Conservation (phyloP, 176 grass and related monocot species). For the Typha latifolia region DNA sequence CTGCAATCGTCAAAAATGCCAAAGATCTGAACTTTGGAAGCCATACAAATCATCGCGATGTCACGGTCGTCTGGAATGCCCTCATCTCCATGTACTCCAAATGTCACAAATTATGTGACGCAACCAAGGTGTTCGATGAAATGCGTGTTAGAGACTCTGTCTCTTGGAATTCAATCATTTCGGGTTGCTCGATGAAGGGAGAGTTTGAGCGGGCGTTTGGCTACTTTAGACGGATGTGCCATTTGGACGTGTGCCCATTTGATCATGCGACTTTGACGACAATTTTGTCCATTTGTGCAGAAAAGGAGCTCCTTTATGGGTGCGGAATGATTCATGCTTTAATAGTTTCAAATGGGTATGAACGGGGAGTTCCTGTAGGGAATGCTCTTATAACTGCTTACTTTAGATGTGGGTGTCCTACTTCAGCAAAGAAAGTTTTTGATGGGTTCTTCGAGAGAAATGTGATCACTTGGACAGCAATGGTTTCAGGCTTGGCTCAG, state of each 20-base stretch:
- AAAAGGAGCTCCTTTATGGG: slow-evolving; percentile 19
- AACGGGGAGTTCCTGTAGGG: slow-evolving; percentile 28
- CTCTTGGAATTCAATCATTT: slow-evolving; percentile 82
- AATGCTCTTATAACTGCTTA: slow-evolving; percentile 65
- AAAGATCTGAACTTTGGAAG: slow-evolving; percentile 14
- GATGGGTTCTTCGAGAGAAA: slow-evolving; percentile 41
- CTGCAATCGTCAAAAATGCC: slow-evolving; percentile 39
- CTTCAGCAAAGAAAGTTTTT: slow-evolving; percentile 39
- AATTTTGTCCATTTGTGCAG: slow-evolving; percentile 39
- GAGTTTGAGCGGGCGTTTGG: slow-evolving; percentile 22
- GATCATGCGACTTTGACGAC: slow-evolving; percentile 64
- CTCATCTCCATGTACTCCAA: slow-evolving; percentile 59
- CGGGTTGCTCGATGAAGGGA: slow-evolving; percentile 15
- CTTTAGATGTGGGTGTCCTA: slow-evolving; percentile 34
- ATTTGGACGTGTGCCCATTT: slow-evolving; percentile 3
- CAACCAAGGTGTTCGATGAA: slow-evolving; percentile 57
- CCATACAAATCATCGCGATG: slow-evolving; percentile 1
- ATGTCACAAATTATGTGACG: slow-evolving; percentile 36
- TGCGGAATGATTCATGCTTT: slow-evolving; percentile 42
- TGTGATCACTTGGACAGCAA: slow-evolving; percentile 73
- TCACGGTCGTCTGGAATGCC: slow-evolving; percentile 57
- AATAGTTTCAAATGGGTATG: slow-evolving; percentile 29
- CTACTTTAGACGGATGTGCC: slow-evolving; percentile 50
- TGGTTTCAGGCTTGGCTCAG: slow-evolving; percentile 68
- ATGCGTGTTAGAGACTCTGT: slow-evolving; percentile 61